Evolutionary conservation across 1,139 yeast genomes (phyloP).

Genomic region (Suhomyces anneliseae): DNA sequence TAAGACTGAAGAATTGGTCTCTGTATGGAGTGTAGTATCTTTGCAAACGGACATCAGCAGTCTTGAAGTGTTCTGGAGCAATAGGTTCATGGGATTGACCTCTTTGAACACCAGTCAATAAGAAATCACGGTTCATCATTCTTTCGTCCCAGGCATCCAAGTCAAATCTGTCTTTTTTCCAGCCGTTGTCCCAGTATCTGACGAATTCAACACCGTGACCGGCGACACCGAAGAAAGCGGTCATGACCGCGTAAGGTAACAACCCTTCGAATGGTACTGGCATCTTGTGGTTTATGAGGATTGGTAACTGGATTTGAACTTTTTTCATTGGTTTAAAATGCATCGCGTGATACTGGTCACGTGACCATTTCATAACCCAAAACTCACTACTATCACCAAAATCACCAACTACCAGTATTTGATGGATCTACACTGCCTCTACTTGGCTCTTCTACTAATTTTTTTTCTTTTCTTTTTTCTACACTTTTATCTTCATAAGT

Average conservation of each 20-base stretch:
- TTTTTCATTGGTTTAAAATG: constrained; percentile 14
- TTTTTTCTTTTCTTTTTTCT: no score
- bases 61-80: constrained; percentile 69
- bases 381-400: no score
- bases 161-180: constrained; percentile 56
- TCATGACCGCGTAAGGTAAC: constrained; percentile 64
- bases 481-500: no score
- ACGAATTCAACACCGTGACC: constrained; percentile 50
- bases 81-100: constrained; percentile 67
- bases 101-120: constrained; percentile 71
- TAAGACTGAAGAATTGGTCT: constrained; percentile 48
- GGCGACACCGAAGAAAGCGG: constrained; percentile 50
- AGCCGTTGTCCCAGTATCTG: constrained; percentile 50
- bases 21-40: constrained; percentile 52
- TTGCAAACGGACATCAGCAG: constrained; percentile 36
- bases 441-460: no score
- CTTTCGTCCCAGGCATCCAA: constrained; percentile 59
- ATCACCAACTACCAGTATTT: no score
- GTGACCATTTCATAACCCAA: not conserved
- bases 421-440: no score
- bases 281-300: constrained; percentile 23
- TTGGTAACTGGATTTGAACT: constrained; percentile 5
- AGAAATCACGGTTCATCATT: constrained; percentile 70
- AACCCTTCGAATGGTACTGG: constrained; percentile 74
- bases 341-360: constrained; percentile 6